phyloP scores from a whole-genome alignment of 257 asterid species.

The Penstemon barbatus region DNA sequence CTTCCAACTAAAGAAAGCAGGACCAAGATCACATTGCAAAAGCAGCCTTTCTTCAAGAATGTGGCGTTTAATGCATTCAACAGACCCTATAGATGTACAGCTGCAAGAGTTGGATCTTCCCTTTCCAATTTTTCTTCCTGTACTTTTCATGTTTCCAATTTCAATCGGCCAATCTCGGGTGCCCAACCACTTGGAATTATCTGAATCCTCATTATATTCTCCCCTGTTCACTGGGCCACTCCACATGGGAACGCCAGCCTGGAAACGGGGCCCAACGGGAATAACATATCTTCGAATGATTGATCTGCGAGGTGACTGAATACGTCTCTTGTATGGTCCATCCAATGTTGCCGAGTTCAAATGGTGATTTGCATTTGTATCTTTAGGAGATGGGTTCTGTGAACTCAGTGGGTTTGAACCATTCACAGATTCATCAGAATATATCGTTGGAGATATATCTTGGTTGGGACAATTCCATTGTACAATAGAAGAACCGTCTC shows the following conservation, averaged over 20 bases:
- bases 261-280: slow-evolving; percentile 84
- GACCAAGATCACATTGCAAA: slow-evolving; percentile 57
- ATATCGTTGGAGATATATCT: slow-evolving; percentile 30
- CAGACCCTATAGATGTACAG: slow-evolving; percentile 46
- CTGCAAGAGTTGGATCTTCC: slow-evolving; percentile 58
- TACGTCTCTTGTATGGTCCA: slow-evolving; percentile 35
- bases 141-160: slow-evolving; percentile 18
- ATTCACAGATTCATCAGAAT: slow-evolving; percentile 62
- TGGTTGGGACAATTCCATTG: slow-evolving; percentile 33
- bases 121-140: slow-evolving; percentile 47
- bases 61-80: slow-evolving; percentile 53
- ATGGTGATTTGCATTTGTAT: slow-evolving; percentile 27
- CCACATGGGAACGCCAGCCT: slow-evolving; percentile 73
- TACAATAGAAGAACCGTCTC: slow-evolving; percentile 34
- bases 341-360: slow-evolving; percentile 30
- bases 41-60: slow-evolving; percentile 47
- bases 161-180: slow-evolving; percentile 60
- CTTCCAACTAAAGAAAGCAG: slow-evolving; percentile 65
- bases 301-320: slow-evolving; percentile 45
- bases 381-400: slow-evolving; percentile 32
- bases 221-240: slow-evolving; percentile 35
- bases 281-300: slow-evolving; percentile 42
- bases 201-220: slow-evolving; percentile 32
- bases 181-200: slow-evolving; percentile 68
- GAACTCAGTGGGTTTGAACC: slow-evolving; percentile 48